phyloP scores from a whole-genome alignment of 2,329 filamentous ascomycete genomes.

The Cordyceps javanica region DNA sequence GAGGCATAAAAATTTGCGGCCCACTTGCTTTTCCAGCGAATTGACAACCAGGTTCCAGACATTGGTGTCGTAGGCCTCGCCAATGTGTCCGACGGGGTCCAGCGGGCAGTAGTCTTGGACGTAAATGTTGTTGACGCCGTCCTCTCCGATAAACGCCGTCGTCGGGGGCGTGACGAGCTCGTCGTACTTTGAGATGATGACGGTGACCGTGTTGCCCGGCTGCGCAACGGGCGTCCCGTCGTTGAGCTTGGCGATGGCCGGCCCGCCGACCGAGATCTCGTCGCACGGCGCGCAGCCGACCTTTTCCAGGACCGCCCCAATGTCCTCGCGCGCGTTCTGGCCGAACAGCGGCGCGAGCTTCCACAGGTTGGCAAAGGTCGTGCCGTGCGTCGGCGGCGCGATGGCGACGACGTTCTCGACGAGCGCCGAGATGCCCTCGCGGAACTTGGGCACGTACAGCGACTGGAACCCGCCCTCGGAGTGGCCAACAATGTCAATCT shows the following conservation, averaged over 20 bases:
- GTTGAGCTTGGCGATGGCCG: slow-evolving; percentile 14
- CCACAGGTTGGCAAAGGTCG: slow-evolving; percentile 15
- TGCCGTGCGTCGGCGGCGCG: slow-evolving; percentile 19
- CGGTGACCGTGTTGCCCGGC: slow-evolving; percentile 15
- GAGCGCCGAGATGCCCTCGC: slow-evolving; percentile 8
- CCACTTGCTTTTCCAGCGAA: slow-evolving; percentile 13
- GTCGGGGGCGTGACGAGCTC: slow-evolving; percentile 15
- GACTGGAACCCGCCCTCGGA: slow-evolving; percentile 20
- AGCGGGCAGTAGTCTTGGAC: slow-evolving; percentile 17
- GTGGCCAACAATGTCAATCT: slow-evolving; percentile 20
- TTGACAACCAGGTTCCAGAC: slow-evolving; percentile 17
- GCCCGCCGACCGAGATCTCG: slow-evolving; percentile 14
- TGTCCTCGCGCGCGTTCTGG: background rate
- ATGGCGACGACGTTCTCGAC: slow-evolving; percentile 18
- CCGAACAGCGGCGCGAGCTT: slow-evolving; percentile 12
- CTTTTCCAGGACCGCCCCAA: slow-evolving; percentile 7
- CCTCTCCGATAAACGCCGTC: slow-evolving; percentile 12
- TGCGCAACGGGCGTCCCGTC: slow-evolving; percentile 13
- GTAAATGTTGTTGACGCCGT: slow-evolving; percentile 16
- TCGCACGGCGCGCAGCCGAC: slow-evolving; percentile 17
- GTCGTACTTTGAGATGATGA: slow-evolving; percentile 15
- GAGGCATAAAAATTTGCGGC: slow-evolving; percentile 11
- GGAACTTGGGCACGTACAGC: slow-evolving; percentile 18
- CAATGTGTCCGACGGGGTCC: slow-evolving; percentile 16
- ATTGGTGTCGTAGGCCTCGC: slow-evolving; percentile 14